phyloP scores from a whole-genome alignment of 768 basidiomycete genomes.

The Rhizopogon salebrosus region DNA sequence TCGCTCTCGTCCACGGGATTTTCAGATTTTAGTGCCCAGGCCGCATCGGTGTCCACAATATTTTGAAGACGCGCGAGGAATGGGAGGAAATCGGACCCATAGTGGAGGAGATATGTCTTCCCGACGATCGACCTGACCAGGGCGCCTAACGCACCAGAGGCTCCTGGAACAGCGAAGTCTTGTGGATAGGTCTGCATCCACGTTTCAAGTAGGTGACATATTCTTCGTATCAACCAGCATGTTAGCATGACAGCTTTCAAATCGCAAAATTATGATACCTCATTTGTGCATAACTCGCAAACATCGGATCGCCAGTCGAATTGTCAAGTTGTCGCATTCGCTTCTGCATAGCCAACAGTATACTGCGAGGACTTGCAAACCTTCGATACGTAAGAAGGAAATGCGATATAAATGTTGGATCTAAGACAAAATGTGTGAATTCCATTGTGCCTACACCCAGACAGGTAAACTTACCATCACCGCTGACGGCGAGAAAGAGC shows the following conservation, averaged over 20 bases:
- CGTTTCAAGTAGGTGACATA: slow-evolving; percentile 70
- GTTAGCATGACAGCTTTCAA: slow-evolving; percentile 4
- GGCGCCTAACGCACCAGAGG: slow-evolving; percentile 66
- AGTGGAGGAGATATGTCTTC: slow-evolving; percentile 79
- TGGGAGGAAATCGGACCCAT: slow-evolving; percentile 77
- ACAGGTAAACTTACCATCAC: slow-evolving; percentile 54
- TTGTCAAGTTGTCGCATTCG: slow-evolving; percentile 75
- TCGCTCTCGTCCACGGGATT: slow-evolving; percentile 57
- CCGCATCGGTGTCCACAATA: slow-evolving; percentile 60
- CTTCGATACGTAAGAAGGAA: slow-evolving; percentile 82
- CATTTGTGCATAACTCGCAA: slow-evolving; percentile 87
- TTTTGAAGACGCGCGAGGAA: slow-evolving; percentile 66
- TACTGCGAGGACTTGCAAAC: slow-evolving; percentile 72
- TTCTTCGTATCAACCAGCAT: slow-evolving; percentile 36
- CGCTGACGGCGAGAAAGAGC: slow-evolving; percentile 76
- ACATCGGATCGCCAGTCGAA: slow-evolving; percentile 73
- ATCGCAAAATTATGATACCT: slow-evolving; percentile 38
- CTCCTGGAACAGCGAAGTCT: slow-evolving; percentile 76
- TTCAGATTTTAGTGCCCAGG: slow-evolving; percentile 72
- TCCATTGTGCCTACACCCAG: slow-evolving; percentile 3
- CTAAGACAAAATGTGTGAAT: slow-evolving; percentile 32
- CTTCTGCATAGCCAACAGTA: slow-evolving; percentile 85
- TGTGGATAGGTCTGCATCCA: slow-evolving; percentile 75
- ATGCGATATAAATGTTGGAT: slow-evolving; percentile 71
- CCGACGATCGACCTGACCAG: slow-evolving; percentile 74